phyloP scores from a whole-genome alignment of 352 stramenopile genomes.

The Globisporangium sylvaticum region DNA sequence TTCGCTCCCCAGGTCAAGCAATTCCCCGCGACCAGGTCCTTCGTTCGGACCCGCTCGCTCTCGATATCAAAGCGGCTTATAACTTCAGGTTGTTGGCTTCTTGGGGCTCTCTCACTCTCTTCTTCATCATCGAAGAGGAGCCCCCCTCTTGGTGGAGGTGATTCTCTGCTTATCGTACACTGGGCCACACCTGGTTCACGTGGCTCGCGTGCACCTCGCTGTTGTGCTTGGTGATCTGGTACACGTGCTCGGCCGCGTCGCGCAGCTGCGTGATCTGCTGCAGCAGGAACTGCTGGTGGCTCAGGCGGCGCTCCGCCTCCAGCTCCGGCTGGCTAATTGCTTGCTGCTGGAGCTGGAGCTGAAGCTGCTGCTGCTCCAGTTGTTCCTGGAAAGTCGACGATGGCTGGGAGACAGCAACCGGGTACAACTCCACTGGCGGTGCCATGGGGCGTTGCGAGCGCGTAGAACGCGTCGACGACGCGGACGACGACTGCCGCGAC shows the following conservation, averaged over 20 bases:
- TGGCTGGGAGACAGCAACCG: neutral
- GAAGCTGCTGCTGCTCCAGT: neutral
- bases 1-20: neutral
- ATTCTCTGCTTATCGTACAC: slow-evolving; percentile 4
- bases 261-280: slow-evolving; percentile 44
- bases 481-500: neutral
- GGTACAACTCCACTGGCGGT: neutral
- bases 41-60: neutral
- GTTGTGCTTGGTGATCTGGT: slow-evolving; percentile 36
- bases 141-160: neutral
- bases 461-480: neutral
- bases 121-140: neutral
- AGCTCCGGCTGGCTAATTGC: neutral
- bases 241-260: slow-evolving; percentile 41
- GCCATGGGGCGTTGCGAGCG: neutral
- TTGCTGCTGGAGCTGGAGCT: neutral
- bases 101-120: neutral
- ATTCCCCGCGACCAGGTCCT: neutral
- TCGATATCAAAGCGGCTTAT: neutral
- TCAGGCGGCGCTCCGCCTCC: neutral
- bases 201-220: slow-evolving; percentile 11
- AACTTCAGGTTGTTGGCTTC: slow-evolving; percentile 1
- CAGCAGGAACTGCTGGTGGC: slow-evolving; percentile 10
- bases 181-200: slow-evolving; percentile 12
- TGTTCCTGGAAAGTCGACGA: neutral